A percentile compares a stretch with the other conserved stretches of the same genome.
Conservation (phyloP, 352 stramenopile genomes). For the Phytophthora pluvialis region DNA sequence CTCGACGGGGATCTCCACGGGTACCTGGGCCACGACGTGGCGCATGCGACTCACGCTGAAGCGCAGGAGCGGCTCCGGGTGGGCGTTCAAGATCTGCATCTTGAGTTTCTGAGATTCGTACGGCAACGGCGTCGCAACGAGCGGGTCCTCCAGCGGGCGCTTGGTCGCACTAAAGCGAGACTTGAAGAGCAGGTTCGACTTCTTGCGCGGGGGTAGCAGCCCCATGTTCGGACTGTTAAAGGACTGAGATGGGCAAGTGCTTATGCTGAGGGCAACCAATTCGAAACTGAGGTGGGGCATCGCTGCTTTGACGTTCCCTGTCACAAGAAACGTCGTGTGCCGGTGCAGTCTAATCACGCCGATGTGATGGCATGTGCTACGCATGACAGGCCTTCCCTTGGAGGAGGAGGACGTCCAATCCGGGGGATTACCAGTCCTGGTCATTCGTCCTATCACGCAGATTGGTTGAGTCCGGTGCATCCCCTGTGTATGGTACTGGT, state of each 20-base stretch:
- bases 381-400: neutral
- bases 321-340: conserved; percentile 19
- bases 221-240: conserved; percentile 14
- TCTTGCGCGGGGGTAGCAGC: conserved; percentile 34
- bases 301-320: neutral
- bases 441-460: conserved; percentile 12
- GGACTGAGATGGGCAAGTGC: neutral
- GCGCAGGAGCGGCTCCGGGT: conserved; percentile 52
- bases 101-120: conserved; percentile 63
- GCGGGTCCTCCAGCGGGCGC: conserved; percentile 10
- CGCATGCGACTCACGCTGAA: conserved; percentile 77
- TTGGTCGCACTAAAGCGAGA: conserved; percentile 15
- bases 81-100: conserved; percentile 53
- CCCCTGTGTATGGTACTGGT: too few relatives aligned
- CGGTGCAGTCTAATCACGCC: conserved; percentile 12
- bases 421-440: conserved; percentile 1
- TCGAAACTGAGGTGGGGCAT: conserved; percentile 16
- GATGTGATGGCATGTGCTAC: conserved; percentile 20
- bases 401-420: conserved; percentile 17
- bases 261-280: conserved; percentile 22
- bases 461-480: neutral
- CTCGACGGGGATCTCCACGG: conserved; percentile 54
- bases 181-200: conserved; percentile 32
- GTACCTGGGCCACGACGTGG: conserved; percentile 48
- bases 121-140: conserved; percentile 29